A percentile compares a stretch with the other conserved stretches of the same genome.
Evolutionary conservation across 768 basidiomycete species (phyloP).

Genomic region (Ephemerocybe angulata): DNA sequence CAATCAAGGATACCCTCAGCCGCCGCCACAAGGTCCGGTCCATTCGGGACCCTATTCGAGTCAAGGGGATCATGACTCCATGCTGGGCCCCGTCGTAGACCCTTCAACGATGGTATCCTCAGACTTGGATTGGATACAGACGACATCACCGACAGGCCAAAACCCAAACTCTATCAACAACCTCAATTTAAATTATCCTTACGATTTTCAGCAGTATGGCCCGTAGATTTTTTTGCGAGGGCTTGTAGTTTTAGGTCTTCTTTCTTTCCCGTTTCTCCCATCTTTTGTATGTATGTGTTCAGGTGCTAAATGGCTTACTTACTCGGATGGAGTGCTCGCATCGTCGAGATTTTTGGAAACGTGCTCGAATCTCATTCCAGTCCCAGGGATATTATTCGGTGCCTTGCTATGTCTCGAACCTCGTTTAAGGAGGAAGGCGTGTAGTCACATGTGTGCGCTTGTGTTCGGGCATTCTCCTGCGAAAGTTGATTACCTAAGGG

Average conservation of each 20-base stretch:
- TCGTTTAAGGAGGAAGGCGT: neutral
- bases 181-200: slow-evolving; percentile 24
- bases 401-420: no score
- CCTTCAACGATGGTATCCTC: slow-evolving; percentile 1
- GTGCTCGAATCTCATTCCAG: neutral
- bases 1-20: slow-evolving; percentile 17
- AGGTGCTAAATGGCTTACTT: no score
- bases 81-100: neutral
- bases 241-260: slow-evolving; percentile 5
- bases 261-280: slow-evolving; percentile 1
- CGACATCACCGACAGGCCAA: slow-evolving; percentile 11
- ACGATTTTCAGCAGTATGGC: slow-evolving; percentile 29
- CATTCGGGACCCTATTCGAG: slow-evolving; percentile 5
- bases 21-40: neutral
- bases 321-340: no score
- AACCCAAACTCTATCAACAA: slow-evolving; percentile 12
- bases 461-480: slow-evolving; percentile 11
- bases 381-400: no score
- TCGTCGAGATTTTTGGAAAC: no score
- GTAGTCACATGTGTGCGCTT: slow-evolving; percentile 10
- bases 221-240: slow-evolving; percentile 14
- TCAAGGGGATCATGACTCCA: neutral
- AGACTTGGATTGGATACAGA: slow-evolving; percentile 11
- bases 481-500: slow-evolving; percentile 11
- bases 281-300: neutral